These are phyloP conservation scores for Fonsecaea pugnacius DNA, from an alignment of 2,329 filamentous ascomycete species.

Conservation along the genomic window DNA sequence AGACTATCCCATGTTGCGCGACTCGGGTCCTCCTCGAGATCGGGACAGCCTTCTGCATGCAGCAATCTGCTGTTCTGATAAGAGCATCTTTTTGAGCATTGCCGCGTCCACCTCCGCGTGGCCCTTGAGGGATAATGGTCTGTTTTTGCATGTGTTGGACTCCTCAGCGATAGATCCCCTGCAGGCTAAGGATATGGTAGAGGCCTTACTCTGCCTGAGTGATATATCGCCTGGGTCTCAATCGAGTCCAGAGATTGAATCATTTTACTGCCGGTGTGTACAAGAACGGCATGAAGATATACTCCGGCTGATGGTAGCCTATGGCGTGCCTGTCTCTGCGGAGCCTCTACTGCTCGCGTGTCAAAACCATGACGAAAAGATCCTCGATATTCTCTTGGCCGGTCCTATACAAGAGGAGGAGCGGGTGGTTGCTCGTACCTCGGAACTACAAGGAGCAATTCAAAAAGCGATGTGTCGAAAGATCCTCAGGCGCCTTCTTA, in stretches of 20 bases:
- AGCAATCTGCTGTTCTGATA: constrained; percentile 11
- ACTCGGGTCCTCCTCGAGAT: background rate
- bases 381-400: constrained; percentile 11
- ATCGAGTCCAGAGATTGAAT: constrained; percentile 3
- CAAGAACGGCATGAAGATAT: constrained; percentile 17
- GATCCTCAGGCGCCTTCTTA: constrained; percentile 9
- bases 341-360: constrained; percentile 7
- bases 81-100: constrained; percentile 12
- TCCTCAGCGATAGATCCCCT: constrained; percentile 2
- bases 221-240: constrained; percentile 7
- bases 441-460: background rate
- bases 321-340: constrained; percentile 6
- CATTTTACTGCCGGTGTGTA: constrained; percentile 7
- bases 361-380: constrained; percentile 13
- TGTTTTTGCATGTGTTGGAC: constrained; percentile 19
- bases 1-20: constrained; percentile 9
- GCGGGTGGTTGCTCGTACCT: constrained; percentile 4
- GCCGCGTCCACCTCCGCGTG: constrained; percentile 7
- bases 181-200: constrained; percentile 17
- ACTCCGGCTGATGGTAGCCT: constrained; percentile 9
- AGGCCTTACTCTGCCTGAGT: constrained; percentile 16
- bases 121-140: constrained; percentile 10
- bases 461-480: constrained; percentile 6
- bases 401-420: constrained; percentile 14
- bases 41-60: constrained; percentile 15